phyloP scores from a whole-genome alignment of 1,139 yeast species.

The Wickerhamiella infanticola region DNA sequence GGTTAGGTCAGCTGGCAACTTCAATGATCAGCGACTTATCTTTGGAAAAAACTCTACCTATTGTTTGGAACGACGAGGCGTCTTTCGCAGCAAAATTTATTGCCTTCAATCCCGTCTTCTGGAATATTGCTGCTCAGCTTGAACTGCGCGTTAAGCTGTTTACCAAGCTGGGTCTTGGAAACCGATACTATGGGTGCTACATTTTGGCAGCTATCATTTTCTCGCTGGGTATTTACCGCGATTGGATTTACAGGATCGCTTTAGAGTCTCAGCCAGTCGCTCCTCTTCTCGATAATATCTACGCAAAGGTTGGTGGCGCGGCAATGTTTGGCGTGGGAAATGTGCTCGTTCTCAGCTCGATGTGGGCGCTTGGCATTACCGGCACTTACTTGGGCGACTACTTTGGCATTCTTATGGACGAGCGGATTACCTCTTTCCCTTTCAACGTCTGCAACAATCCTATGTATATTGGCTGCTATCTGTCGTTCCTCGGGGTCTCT shows the following conservation, averaged over 20 bases:
- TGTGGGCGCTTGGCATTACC: constrained; percentile 90
- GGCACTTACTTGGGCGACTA: constrained; percentile 96
- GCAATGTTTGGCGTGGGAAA: constrained; percentile 50
- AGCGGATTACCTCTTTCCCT: constrained; percentile 87
- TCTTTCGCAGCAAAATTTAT: constrained; percentile 25
- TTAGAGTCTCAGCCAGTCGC: constrained; percentile 41
- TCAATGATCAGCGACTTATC: neutral
- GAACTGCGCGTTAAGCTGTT: constrained; percentile 65
- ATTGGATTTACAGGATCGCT: constrained; percentile 55
- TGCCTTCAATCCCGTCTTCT: constrained; percentile 83
- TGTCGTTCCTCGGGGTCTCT: constrained; percentile 83
- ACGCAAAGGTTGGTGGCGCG: constrained; percentile 32
- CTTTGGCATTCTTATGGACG: constrained; percentile 86
- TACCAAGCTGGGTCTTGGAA: constrained; percentile 58
- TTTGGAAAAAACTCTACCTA: constrained; percentile 3
- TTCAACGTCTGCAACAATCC: constrained; percentile 85
- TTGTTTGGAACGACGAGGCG: constrained; percentile 8
- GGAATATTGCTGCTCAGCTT: constrained; percentile 83
- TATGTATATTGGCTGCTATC: constrained; percentile 87
- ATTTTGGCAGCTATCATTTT: constrained; percentile 68
- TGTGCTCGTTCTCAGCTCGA: constrained; percentile 61
- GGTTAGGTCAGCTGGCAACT: neutral
- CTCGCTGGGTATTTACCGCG: constrained; percentile 69
- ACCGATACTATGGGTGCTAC: constrained; percentile 65
- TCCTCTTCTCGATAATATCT: constrained; percentile 25